Conservation (phyloP, 768 basidiomycete species). For the Collybiopsis luxurians region DNA sequence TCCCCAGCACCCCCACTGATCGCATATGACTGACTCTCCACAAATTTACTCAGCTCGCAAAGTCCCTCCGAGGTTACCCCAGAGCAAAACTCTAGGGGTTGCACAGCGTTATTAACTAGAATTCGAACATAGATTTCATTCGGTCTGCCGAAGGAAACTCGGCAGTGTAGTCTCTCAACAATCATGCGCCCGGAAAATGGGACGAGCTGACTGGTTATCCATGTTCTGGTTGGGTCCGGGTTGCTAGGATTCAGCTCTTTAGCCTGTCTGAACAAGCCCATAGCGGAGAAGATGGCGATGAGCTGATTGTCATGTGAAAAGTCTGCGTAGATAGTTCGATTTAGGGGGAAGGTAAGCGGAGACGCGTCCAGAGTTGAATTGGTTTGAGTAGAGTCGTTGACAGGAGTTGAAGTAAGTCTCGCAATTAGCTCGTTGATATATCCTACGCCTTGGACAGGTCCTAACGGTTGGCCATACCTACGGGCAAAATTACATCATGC, state of each 20-base stretch:
- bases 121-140: conserved; percentile 55
- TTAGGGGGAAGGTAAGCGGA: conserved; percentile 68
- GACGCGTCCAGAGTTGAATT: conserved; percentile 68
- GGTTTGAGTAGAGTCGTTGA: conserved; percentile 69
- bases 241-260: conserved; percentile 29
- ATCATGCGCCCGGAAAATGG: conserved; percentile 78
- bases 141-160: neutral
- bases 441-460: conserved; percentile 80
- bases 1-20: conserved; percentile 67
- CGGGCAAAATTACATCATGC: conserved; percentile 59
- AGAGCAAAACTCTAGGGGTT: conserved; percentile 61
- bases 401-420: conserved; percentile 62
- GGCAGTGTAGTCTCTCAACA: conserved; percentile 64
- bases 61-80: conserved; percentile 36
- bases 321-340: conserved; percentile 67
- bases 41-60: conserved; percentile 63
- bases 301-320: conserved; percentile 89
- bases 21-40: conserved; percentile 70
- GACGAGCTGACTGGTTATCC: conserved; percentile 58
- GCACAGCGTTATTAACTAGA: conserved; percentile 71
- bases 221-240: conserved; percentile 30
- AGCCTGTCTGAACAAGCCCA: conserved; percentile 48
- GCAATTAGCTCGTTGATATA: conserved; percentile 87
- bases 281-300: conserved; percentile 69
- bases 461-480: conserved; percentile 67